Base-by-base conservation (phyloP, 257 asterid genomes). In the Plantago major region DNA sequence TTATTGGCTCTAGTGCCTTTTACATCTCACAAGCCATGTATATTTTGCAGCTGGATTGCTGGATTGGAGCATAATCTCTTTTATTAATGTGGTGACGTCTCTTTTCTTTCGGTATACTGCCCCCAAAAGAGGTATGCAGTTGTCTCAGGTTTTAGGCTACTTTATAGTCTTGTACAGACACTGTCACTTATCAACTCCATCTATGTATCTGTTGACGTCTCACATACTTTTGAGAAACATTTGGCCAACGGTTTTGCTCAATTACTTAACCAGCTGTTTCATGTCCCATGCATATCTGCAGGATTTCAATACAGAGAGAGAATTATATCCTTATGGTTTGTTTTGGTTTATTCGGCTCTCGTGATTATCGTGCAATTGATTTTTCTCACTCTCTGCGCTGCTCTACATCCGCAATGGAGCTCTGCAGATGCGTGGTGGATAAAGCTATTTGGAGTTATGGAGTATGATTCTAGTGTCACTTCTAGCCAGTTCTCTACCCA, bases 51-150 rank as follows among this genome's bases (percentile, higher is more conserved):
- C 85, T 75, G 88, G 84, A 13, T 66, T 85, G 56, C 77, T 81
- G 74, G 76, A 81, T 64, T 83, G 96, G 96, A 85, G 92, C 73
- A 76, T 88, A 85, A 81, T 88, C 68, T 85, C 88, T 68, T 60
- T 88, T 55, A 58, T 88, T 74, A 74, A 81, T 78, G 59, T 88
- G 77, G 82, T 78, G 73, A 78, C 86, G 69, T 88, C 92, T 67
- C 86, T 88, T 67, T 52, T 83, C 15, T 60, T 88, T 65, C 79
- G 85, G 64, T 88, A 78, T 65, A 76, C 73, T 62, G 79, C 86
- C 60, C 84, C 85, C 7, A 80, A 83, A 83, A 64, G 90, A 88
- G 96, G 96, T 85, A 53, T 7, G 58, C 67, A 53, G 42, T 60
- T 59, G 70, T 72, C 19, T 73, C 47, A 43, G 40, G 55, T 46